A percentile compares a stretch with the other conserved stretches of the same genome.
Evolutionary conservation across 495 filamentous ascomycete genomes (phyloP).

Genomic region (Trypethelium eluteriae): DNA sequence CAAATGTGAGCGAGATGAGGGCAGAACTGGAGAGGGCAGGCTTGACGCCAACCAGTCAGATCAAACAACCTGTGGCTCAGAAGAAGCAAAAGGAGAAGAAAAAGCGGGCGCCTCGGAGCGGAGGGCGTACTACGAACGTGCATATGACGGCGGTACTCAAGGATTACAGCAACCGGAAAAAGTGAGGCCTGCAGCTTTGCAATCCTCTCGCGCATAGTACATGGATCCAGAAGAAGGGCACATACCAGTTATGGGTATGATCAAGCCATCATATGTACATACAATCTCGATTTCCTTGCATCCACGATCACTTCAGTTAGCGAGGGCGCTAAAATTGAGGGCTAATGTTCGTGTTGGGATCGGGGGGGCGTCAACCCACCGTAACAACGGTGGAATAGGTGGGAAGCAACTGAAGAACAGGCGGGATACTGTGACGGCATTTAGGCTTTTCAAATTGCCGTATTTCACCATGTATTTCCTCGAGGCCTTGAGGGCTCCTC

Average conservation of each 20-base stretch:
- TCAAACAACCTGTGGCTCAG: constrained; percentile 49
- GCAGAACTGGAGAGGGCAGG: constrained; percentile 41
- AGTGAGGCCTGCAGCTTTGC: constrained; percentile 16
- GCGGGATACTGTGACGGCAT: no score
- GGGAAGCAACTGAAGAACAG: background rate
- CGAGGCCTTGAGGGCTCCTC: no score
- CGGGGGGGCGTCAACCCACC: no score
- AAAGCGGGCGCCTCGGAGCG: constrained; percentile 57
- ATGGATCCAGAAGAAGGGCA: background rate
- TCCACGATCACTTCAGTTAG: background rate
- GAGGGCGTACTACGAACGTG: constrained; percentile 81
- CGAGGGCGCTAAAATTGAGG: no score
- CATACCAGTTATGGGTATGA: background rate
- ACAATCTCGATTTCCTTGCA: background rate
- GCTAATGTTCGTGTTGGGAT: no score
- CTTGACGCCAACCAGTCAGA: constrained; percentile 42
- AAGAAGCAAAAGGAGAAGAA: constrained; percentile 62
- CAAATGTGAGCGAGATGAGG: constrained; percentile 60
- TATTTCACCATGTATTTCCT: background rate
- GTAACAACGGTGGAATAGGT: no score
- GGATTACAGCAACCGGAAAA: constrained; percentile 66
- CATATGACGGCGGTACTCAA: constrained; percentile 86
- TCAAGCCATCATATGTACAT: background rate
- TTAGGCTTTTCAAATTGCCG: background rate
- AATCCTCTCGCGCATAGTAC: background rate